phyloP scores from a whole-genome alignment of 225 moss, liverwort and hornwort species.

The Neckera pumila region DNA sequence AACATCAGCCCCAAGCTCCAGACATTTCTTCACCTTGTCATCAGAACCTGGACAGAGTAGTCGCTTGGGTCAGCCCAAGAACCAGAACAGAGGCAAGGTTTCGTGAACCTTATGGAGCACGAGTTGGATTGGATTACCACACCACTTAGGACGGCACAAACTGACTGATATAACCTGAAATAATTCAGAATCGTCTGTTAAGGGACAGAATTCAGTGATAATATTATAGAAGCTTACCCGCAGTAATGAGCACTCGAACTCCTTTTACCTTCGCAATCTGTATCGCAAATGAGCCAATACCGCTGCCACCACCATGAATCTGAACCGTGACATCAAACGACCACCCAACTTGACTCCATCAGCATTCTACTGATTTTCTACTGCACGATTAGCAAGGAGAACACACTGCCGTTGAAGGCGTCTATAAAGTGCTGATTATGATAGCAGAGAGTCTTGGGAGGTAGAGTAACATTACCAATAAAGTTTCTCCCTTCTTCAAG shows the following conservation, averaged over 20 bases:
- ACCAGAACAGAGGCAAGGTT: background rate
- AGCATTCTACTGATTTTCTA: background rate
- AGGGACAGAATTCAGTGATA: background rate
- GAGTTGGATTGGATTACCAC: background rate
- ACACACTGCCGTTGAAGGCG: background rate
- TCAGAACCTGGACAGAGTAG: constrained; percentile 24
- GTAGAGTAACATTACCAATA: constrained; percentile 34
- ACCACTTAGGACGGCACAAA: background rate
- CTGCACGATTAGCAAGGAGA: background rate
- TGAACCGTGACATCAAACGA: background rate
- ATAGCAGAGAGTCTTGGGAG: background rate
- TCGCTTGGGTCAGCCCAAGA: background rate
- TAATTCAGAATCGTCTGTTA: background rate
- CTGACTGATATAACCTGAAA: background rate
- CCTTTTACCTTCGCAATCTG: constrained; percentile 82
- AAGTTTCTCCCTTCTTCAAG: constrained; percentile 46
- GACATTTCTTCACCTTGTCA: constrained; percentile 55
- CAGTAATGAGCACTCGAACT: constrained; percentile 57
- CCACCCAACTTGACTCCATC: background rate
- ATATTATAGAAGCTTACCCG: constrained; percentile 28
- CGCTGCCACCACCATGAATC: constrained; percentile 86
- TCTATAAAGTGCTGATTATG: background rate
- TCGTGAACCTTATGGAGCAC: background rate
- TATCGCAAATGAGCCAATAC: constrained; percentile 74
- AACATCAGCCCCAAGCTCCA: constrained; percentile 71